These are phyloP conservation scores for Gyrodon lividus DNA, from an alignment of 768 basidiomycete genomes.

Conservation along the genomic window DNA sequence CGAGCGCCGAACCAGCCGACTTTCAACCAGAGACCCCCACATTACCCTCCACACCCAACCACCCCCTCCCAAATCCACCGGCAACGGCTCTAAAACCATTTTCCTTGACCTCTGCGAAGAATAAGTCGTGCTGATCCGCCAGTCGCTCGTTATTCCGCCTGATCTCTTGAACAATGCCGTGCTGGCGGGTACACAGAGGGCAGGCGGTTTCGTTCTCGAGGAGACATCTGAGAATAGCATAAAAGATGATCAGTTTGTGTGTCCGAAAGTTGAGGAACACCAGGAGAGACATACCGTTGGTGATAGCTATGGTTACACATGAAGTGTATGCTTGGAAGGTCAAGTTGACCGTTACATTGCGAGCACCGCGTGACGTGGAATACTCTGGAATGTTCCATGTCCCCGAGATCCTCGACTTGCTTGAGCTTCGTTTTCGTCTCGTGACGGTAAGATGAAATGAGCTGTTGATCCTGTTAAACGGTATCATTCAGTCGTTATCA, in stretches of 20 bases:
- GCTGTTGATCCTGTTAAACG: conserved; percentile 67
- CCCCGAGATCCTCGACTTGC: conserved; percentile 78
- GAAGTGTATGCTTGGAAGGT: conserved; percentile 92
- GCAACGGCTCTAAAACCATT: conserved; percentile 72
- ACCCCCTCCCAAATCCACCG: conserved; percentile 64
- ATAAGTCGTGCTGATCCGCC: conserved; percentile 79
- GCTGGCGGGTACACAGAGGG: conserved; percentile 82
- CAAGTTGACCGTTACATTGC: conserved; percentile 83
- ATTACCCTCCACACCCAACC: conserved; percentile 35
- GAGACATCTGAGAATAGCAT: conserved; percentile 62
- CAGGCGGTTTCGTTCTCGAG: conserved; percentile 88
- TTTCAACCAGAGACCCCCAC: no score
- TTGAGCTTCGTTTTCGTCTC: conserved; percentile 81
- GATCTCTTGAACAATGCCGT: conserved; percentile 88
- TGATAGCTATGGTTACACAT: conserved; percentile 99
- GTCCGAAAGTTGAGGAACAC: conserved; percentile 8
- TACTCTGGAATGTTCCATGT: conserved; percentile 75
- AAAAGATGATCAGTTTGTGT: background rate
- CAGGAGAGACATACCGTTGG: conserved; percentile 81
- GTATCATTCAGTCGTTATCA: background rate
- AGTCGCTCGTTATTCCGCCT: conserved; percentile 80
- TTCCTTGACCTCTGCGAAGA: conserved; percentile 72
- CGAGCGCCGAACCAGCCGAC: no score
- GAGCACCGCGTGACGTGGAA: conserved; percentile 96
- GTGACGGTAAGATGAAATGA: conserved; percentile 83